Percentiles rank a stretch among this genome's conserved stretches.
Conservation (phyloP, 1,139 yeast genomes). For the Yamadazyma oceani region DNA sequence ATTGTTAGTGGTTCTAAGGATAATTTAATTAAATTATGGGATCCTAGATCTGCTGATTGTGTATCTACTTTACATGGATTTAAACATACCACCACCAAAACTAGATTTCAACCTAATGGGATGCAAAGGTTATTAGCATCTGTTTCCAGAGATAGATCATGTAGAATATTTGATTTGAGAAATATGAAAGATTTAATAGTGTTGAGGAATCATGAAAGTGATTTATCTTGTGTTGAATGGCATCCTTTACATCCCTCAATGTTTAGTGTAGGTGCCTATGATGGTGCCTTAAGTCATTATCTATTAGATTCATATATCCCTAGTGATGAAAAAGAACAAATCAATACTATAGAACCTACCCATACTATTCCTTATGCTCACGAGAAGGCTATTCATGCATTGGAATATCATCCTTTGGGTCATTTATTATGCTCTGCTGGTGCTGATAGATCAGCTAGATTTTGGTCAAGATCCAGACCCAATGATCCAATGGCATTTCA, state of each 20-base stretch:
- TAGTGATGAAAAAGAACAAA: slow-evolving; percentile 24
- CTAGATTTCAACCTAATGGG: slow-evolving; percentile 77
- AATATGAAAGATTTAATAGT: slow-evolving; percentile 76
- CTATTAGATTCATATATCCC: slow-evolving; percentile 57
- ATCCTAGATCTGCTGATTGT: slow-evolving; percentile 77
- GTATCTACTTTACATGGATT: slow-evolving; percentile 85
- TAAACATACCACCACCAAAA: slow-evolving; percentile 86
- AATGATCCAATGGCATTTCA: slow-evolving; percentile 81
- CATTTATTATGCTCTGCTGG: slow-evolving; percentile 91
- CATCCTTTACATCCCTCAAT: slow-evolving; percentile 84
- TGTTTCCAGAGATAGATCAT: slow-evolving; percentile 84
- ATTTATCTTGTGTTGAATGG: slow-evolving; percentile 86
- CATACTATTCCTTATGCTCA: slow-evolving; percentile 88
- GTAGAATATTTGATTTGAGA: slow-evolving; percentile 82
- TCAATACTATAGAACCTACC: slow-evolving; percentile 42
- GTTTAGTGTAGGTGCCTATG: slow-evolving; percentile 84
- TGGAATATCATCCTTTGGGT: slow-evolving; percentile 93
- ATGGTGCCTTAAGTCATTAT: slow-evolving; percentile 83
- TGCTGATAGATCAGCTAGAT: slow-evolving; percentile 88
- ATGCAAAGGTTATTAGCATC: slow-evolving; percentile 74
- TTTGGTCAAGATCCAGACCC: slow-evolving; percentile 94
- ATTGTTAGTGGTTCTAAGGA: slow-evolving; percentile 91
- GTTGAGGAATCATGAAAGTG: slow-evolving; percentile 79
- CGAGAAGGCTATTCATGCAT: slow-evolving; percentile 85
- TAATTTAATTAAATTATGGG: slow-evolving; percentile 92